phyloP scores from a whole-genome alignment of 768 basidiomycete species.

The Cubamyces sp. region DNA sequence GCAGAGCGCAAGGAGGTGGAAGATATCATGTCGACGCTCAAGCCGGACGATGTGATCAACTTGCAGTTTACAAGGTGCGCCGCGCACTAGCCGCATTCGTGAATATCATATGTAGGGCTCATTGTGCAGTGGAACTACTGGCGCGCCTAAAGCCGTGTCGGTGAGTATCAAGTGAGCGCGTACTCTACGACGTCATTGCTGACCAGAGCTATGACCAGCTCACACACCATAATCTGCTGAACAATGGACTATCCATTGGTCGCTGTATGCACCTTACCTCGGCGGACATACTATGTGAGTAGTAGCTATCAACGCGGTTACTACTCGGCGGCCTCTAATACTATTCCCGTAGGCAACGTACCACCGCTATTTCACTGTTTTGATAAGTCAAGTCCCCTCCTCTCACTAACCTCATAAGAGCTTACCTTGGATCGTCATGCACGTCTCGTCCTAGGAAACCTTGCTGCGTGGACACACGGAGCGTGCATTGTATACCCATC shows the following conservation, averaged over 20 bases:
- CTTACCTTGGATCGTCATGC: conserved; percentile 19
- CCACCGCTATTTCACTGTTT: conserved; percentile 89
- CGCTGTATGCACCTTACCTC: conserved; percentile 70
- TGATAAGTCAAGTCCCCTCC: conserved; percentile 60
- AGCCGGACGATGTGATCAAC: conserved; percentile 76
- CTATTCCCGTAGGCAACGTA: conserved; percentile 61
- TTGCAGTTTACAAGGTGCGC: conserved; percentile 91
- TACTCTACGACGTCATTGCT: not conserved
- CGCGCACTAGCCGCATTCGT: too few species aligned
- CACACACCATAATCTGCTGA: conserved; percentile 78
- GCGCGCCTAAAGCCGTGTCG: conserved; percentile 81
- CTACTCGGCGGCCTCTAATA: conserved; percentile 5
- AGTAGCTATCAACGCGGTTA: not conserved
- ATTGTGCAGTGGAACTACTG: conserved; percentile 80
- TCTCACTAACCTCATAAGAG: not conserved
- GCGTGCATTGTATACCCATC: conserved; percentile 78
- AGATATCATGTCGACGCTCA: conserved; percentile 44
- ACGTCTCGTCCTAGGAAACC: conserved; percentile 83
- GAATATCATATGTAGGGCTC: too few species aligned
- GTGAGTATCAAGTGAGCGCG: conserved; percentile 42
- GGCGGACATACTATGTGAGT: conserved; percentile 70
- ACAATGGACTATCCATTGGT: conserved; percentile 74
- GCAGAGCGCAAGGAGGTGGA: conserved; percentile 47
- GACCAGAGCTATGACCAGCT: conserved; percentile 44
- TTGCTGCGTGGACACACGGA: conserved; percentile 77